These are phyloP conservation scores for Sporothrix curviconia DNA, from an alignment of 2,329 filamentous ascomycete species.

Conservation along the genomic window DNA sequence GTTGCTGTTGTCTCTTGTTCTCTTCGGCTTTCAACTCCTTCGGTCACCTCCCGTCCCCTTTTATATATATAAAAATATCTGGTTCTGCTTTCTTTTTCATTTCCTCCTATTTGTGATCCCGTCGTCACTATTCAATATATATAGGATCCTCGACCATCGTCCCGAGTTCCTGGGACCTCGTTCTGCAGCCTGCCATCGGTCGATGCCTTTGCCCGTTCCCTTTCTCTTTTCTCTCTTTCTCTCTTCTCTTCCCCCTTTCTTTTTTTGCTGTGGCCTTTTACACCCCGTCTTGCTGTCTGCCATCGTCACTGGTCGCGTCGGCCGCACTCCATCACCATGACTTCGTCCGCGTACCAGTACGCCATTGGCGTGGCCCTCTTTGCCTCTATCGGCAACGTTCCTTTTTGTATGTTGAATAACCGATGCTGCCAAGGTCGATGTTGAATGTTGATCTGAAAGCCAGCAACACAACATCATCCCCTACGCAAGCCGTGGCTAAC, in stretches of 20 bases:
- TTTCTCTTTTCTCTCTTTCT: neutral
- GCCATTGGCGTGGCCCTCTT: slow-evolving; percentile 41
- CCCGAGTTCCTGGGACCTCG: neutral
- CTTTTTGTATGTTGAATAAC: slow-evolving; percentile 47
- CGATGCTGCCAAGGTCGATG: too few relatives aligned
- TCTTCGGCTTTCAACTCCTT: neutral
- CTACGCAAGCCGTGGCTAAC: neutral
- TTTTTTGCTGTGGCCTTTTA: neutral
- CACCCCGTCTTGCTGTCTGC: neutral
- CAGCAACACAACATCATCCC: too few relatives aligned
- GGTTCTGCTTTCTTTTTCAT: neutral
- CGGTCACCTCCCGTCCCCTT: too few relatives aligned
- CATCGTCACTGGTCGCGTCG: too few relatives aligned
- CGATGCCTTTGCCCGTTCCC: neutral
- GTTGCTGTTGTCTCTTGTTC: neutral
- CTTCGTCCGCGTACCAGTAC: neutral
- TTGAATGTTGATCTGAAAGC: too few relatives aligned
- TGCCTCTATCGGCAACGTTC: slow-evolving; percentile 54
- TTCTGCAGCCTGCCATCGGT: neutral
- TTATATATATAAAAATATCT: neutral
- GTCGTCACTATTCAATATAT: neutral
- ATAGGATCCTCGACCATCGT: neutral
- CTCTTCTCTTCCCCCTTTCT: neutral
- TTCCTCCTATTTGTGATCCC: neutral
- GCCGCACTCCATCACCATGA: neutral